Percentiles rank a stretch among this genome's conserved stretches.
Conservation (phyloP, 2,329 filamentous ascomycete species). For the Ophiostoma montium region DNA sequence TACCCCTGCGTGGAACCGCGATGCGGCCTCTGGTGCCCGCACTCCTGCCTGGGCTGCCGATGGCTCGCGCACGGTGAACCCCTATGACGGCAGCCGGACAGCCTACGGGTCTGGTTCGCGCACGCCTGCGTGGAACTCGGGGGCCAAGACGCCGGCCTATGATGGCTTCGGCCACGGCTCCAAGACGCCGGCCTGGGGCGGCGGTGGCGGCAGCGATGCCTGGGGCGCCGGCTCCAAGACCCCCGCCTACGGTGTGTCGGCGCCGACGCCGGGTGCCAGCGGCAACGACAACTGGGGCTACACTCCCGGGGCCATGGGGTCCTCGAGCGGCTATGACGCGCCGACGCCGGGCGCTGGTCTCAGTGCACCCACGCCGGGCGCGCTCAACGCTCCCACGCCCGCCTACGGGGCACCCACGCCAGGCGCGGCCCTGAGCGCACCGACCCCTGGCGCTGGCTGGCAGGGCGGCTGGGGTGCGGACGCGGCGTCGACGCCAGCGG, state of each 20-base stretch:
- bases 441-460: slow-evolving; percentile 54
- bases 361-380: slow-evolving; percentile 46
- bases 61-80: slow-evolving; percentile 52
- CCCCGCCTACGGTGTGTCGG: slow-evolving; percentile 52
- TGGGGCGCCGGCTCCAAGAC: slow-evolving; percentile 50
- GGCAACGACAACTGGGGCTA: slow-evolving; percentile 19
- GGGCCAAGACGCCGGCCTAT: slow-evolving; percentile 54
- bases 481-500: slow-evolving; percentile 52
- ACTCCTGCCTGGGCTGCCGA: slow-evolving; percentile 56
- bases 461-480: slow-evolving; percentile 45
- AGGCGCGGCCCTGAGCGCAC: slow-evolving; percentile 41
- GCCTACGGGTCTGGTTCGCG: slow-evolving; percentile 62
- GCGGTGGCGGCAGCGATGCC: slow-evolving; percentile 14
- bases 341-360: slow-evolving; percentile 49
- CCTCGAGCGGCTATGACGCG: slow-evolving; percentile 43
- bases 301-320: neutral
- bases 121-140: slow-evolving; percentile 67
- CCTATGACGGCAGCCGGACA: slow-evolving; percentile 60
- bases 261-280: slow-evolving; percentile 38
- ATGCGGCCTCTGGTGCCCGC: slow-evolving; percentile 40
- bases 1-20: slow-evolving; percentile 49
- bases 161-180: slow-evolving; percentile 52
- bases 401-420: slow-evolving; percentile 47
- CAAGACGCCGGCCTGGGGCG: slow-evolving; percentile 51
- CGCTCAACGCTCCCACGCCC: slow-evolving; percentile 56